Percentiles rank a stretch among this genome's conserved stretches.
Conservation (phyloP, 768 basidiomycete species). For the Amanita brunnescens region DNA sequence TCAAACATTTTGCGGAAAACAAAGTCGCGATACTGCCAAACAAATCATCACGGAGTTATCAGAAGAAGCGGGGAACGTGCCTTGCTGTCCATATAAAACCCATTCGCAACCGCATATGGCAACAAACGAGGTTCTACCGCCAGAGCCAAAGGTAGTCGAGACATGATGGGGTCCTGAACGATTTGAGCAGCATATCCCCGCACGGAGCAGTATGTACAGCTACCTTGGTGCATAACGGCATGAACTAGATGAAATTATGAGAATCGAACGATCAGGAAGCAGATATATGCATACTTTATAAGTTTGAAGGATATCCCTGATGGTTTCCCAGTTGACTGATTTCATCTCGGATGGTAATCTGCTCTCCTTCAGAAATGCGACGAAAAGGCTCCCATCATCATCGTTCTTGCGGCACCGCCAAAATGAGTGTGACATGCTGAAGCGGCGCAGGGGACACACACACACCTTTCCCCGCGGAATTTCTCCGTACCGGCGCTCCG, state of each 20-base stretch:
- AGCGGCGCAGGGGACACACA: conserved; percentile 7
- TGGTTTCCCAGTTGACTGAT: conserved; percentile 51
- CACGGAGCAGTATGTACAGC: conserved; percentile 10
- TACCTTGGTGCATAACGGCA: conserved; percentile 69
- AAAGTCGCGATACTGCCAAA: conserved; percentile 65
- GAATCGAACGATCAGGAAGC: conserved; percentile 11
- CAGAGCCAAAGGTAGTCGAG: conserved; percentile 66
- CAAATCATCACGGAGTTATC: background rate
- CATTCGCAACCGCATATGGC: conserved; percentile 63
- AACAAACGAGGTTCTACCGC: conserved; percentile 71
- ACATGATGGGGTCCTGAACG: conserved; percentile 66
- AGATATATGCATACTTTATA: conserved; percentile 44
- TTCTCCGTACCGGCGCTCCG: conserved; percentile 50
- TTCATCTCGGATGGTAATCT: conserved; percentile 52
- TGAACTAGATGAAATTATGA: conserved; percentile 42
- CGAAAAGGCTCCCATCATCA: conserved; percentile 64
- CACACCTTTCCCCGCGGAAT: conserved; percentile 54
- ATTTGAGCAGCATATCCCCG: conserved; percentile 8
- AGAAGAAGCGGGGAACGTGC: conserved; percentile 24
- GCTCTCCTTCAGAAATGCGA: conserved; percentile 60
- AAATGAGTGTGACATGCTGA: conserved; percentile 2
- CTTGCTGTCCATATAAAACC: conserved; percentile 73
- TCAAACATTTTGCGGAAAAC: conserved; percentile 87
- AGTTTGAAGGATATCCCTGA: conserved; percentile 58
- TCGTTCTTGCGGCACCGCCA: conserved; percentile 37